Evolutionary conservation across 768 basidiomycete genomes (phyloP), one percentile per base, ranked within the genome.

Genomic region (Steccherinum ochraceum): DNA sequence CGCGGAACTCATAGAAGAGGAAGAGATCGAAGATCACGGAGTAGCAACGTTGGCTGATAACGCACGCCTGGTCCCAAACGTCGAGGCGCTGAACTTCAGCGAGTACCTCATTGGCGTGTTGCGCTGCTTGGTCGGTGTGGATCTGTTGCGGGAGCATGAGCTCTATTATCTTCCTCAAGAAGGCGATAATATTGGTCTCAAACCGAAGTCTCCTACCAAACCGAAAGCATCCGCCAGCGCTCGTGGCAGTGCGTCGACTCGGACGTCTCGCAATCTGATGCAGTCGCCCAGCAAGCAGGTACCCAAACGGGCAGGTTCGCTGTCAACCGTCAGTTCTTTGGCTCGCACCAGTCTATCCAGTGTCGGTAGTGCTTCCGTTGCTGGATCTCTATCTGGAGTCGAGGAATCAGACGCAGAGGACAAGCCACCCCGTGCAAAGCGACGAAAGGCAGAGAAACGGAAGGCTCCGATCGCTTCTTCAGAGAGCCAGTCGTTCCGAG

Each of bases 111-210:
- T 86, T 40, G 76, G 79, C 45, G 66, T 75, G 25, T 63, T 87
- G 40, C 73, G 82, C 30, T 74, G 80, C 46, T 70, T 87, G 26
- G 82, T 84, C 16, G 83, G 84, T 10, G 70, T 81, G 13, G 83
- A 86, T 52, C 69, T 85, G 45, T 64, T 84, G 44, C 77, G 80
- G 12, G 83, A 85, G 54, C 73, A 79, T 40, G 84, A 85, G 55
- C 73, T 86, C 2, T 84, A 72, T 59, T 87, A 84, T 58, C 62
- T 85, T 11, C 81, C 81, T 0, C 66, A 65, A 44, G 70, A 69
- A 7, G 79, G 74, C 18, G 79, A 80, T 24, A 30, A 53, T n/a
- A 51, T 56, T 27, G 13, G 40, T 1, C 27, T 21, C 49, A 51
- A 52, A 49, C n/a, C 46, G 30, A 39, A 46, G 46, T 19, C 23